Evolutionary conservation across 345 rosid genomes (phyloP).

Genomic region (Ricinus communis): DNA sequence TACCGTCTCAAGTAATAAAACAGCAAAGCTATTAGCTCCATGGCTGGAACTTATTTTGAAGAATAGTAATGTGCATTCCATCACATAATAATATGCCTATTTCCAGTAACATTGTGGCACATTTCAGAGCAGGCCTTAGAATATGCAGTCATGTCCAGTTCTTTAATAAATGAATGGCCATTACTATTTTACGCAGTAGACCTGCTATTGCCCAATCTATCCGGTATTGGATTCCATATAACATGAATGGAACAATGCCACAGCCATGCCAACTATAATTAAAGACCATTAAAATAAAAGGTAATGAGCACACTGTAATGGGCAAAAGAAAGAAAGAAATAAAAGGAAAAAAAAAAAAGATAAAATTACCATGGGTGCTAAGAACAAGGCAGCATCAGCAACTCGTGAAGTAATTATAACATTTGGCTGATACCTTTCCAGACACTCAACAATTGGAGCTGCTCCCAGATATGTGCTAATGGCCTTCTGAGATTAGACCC

Average conservation of each 20-base stretch:
- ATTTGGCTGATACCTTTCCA: conserved; percentile 76
- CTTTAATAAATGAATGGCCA: not conserved
- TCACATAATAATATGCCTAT: not conserved
- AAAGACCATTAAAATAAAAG: not conserved
- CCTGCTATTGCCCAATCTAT: not conserved
- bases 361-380: conserved; percentile 83
- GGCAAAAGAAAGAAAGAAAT: not conserved
- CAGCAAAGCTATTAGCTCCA: not conserved
- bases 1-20: not conserved
- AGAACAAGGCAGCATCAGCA: conserved; percentile 88
- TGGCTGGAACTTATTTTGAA: not conserved
- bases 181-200: not conserved
- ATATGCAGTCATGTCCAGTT: not conserved
- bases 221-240: not conserved
- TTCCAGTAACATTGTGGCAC: not conserved
- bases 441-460: conserved; percentile 87
- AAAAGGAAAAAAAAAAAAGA: not conserved
- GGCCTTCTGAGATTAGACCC: conserved; percentile 50
- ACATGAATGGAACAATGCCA: not conserved
- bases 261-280: not conserved
- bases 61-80: not conserved
- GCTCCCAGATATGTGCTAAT: conserved; percentile 90
- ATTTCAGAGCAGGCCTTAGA: not conserved
- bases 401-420: conserved; percentile 80
- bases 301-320: not conserved